phyloP scores from a whole-genome alignment of 805 yeast genomes.

The Candida nemodendra region DNA sequence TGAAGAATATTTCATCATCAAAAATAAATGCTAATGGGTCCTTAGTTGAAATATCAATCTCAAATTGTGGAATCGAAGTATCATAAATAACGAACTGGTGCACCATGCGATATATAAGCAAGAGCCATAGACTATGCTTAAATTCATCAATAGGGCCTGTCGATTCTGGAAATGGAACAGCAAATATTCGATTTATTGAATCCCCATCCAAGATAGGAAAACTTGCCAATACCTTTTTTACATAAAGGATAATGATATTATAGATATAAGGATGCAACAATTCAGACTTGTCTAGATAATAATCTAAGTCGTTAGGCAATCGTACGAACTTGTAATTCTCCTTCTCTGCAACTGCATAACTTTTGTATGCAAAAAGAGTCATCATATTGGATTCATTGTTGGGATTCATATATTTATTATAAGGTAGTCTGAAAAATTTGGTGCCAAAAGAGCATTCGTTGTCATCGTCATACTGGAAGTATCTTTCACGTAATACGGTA shows the following conservation, averaged over 20 bases:
- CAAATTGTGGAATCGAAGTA: slow-evolving; percentile 9
- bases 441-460: slow-evolving; percentile 9
- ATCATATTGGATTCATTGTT: too few species aligned
- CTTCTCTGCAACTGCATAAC: slow-evolving; percentile 1
- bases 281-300: slow-evolving; percentile 3
- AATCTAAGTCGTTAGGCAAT: slow-evolving; percentile 4
- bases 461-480: slow-evolving; percentile 6
- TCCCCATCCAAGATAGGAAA: slow-evolving; percentile 9
- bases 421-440: slow-evolving; percentile 7
- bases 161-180: neutral
- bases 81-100: slow-evolving; percentile 8
- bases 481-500: slow-evolving; percentile 6
- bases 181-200: slow-evolving; percentile 6
- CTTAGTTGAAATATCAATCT: slow-evolving; percentile 4
- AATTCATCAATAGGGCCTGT: slow-evolving; percentile 3
- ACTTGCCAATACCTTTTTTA: slow-evolving; percentile 5
- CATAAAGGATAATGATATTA: slow-evolving; percentile 7
- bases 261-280: slow-evolving; percentile 4
- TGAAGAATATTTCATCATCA: slow-evolving; percentile 9
- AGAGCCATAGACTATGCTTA: slow-evolving; percentile 4
- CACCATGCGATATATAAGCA: slow-evolving; percentile 8
- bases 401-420: neutral
- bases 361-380: slow-evolving; percentile 8
- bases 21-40: slow-evolving; percentile 9
- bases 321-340: slow-evolving; percentile 7